A percentile compares a stretch with the other conserved stretches of the same genome.
These are phyloP conservation scores for Pichia sp. DNA, from an alignment of 1,139 yeast species.

Conservation along the genomic window DNA sequence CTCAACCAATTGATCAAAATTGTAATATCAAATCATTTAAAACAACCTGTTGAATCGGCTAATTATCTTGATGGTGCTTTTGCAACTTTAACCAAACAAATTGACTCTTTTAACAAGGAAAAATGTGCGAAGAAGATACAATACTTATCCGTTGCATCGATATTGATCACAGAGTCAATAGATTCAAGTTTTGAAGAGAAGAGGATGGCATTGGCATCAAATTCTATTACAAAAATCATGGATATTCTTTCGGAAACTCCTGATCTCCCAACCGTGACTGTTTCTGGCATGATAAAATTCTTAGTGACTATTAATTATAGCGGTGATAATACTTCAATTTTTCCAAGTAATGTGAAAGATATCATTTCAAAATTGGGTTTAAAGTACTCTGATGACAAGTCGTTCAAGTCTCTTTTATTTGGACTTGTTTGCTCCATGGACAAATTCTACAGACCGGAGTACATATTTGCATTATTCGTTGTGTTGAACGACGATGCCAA, in stretches of 20 bases:
- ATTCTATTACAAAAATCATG: background rate
- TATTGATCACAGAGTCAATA: conserved; percentile 3
- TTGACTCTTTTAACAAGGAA: background rate
- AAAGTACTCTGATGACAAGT: background rate
- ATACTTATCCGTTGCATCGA: conserved; percentile 1
- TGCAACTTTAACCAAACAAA: background rate
- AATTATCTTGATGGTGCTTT: conserved; percentile 8
- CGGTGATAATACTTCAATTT: background rate
- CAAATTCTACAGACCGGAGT: conserved; percentile 14
- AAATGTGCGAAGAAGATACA: background rate
- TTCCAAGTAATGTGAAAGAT: conserved; percentile 1
- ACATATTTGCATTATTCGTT: conserved; percentile 24
- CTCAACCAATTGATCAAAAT: conserved; percentile 21
- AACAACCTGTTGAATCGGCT: conserved; percentile 16
- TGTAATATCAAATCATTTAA: conserved; percentile 18
- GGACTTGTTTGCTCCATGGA: conserved; percentile 16
- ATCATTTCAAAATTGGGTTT: conserved; percentile 16
- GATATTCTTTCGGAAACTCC: background rate
- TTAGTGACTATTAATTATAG: conserved; percentile 1
- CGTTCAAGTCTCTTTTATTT: conserved; percentile 18
- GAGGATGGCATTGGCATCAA: background rate
- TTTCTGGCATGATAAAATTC: conserved; percentile 1
- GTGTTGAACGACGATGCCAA: conserved; percentile 14
- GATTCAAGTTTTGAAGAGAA: background rate
- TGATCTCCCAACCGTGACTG: conserved; percentile 6